Percentiles rank a stretch among this genome's conserved stretches.
These are phyloP conservation scores for Cronartium ribicola DNA, from an alignment of 1,284 basidiomycete species.

Conservation along the genomic window DNA sequence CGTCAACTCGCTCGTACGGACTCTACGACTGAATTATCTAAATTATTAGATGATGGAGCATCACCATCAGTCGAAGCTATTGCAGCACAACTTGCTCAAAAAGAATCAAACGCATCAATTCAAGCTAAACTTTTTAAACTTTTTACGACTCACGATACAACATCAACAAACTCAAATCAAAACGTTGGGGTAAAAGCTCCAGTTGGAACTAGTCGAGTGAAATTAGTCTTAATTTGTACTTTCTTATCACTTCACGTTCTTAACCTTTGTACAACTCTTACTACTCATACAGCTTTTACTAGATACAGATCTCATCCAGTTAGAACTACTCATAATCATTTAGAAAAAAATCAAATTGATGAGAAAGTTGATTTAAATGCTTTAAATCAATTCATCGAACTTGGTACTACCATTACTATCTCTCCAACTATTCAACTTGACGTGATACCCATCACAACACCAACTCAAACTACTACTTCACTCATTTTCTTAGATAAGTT, in stretches of 20 bases:
- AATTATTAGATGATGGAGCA: slow-evolving; percentile 29
- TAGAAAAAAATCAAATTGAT: too few species aligned
- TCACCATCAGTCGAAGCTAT: slow-evolving; percentile 34
- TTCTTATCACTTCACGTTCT: slow-evolving; percentile 84
- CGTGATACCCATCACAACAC: too few species aligned
- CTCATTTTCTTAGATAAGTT: slow-evolving; percentile 68
- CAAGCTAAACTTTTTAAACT: slow-evolving; percentile 20
- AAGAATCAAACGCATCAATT: slow-evolving; percentile 24
- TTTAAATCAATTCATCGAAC: too few species aligned
- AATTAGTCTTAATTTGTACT: slow-evolving; percentile 52
- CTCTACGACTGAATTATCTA: slow-evolving; percentile 30
- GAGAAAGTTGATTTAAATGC: too few species aligned
- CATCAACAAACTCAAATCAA: neutral
- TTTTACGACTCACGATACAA: slow-evolving; percentile 14
- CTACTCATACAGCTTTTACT: slow-evolving; percentile 64
- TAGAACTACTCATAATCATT: neutral
- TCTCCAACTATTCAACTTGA: too few species aligned
- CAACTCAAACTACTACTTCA: slow-evolving; percentile 47
- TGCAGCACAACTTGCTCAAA: slow-evolving; percentile 24
- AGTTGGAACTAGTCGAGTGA: slow-evolving; percentile 30
- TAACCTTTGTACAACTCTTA: slow-evolving; percentile 88
- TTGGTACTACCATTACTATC: too few species aligned
- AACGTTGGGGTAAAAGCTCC: neutral
- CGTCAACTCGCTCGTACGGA: slow-evolving; percentile 29
- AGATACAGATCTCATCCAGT: slow-evolving; percentile 55